These are phyloP conservation scores for Solanum appendiculatum DNA, from an alignment of 257 asterid species.

Conservation along the genomic window DNA sequence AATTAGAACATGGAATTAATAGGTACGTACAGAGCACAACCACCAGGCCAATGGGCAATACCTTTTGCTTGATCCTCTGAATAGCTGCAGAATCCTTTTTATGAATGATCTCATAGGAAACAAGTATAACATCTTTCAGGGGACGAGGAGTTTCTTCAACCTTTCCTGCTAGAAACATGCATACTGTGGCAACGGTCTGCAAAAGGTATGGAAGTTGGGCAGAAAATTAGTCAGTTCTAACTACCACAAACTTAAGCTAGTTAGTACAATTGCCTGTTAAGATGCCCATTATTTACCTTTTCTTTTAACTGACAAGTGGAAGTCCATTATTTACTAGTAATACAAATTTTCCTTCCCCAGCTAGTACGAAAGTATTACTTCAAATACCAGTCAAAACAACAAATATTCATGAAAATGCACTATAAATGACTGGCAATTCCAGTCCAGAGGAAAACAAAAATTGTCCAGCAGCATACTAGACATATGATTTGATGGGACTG, in stretches of 20 bases:
- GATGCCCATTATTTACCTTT: neutral
- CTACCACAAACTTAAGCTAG: neutral
- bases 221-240: neutral
- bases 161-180: constrained; percentile 99
- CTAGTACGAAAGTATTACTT: neutral
- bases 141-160: constrained; percentile 99
- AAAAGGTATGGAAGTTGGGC: constrained; percentile 4
- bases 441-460: neutral
- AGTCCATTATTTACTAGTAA: neutral
- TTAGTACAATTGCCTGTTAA: neutral
- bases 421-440: neutral
- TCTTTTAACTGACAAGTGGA: neutral
- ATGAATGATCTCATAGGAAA: constrained; percentile 83
- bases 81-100: constrained; percentile 68
- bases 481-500: neutral
- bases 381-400: neutral
- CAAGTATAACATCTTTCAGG: constrained; percentile 78
- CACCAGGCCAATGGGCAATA: constrained; percentile 7
- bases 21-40: neutral
- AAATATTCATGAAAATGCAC: neutral
- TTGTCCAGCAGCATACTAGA: neutral
- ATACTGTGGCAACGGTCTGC: constrained; percentile 92
- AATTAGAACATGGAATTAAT: neutral
- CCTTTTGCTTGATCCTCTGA: constrained; percentile 91
- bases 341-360: neutral